phyloP scores from a whole-genome alignment of 345 rosid genomes.

The Pistacia vera region DNA sequence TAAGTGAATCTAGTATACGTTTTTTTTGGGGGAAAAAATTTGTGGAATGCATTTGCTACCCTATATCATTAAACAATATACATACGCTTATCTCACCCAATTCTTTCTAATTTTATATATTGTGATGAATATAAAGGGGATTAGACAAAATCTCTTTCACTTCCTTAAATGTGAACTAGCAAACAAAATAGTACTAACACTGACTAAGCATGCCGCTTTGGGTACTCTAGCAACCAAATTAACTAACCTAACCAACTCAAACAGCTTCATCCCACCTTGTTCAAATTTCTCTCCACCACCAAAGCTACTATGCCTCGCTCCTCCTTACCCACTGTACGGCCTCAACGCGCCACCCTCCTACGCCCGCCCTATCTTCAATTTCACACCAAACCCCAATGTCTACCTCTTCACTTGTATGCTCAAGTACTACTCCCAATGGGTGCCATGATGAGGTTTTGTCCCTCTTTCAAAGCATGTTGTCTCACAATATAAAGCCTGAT shows the following conservation, averaged over 20 bases:
- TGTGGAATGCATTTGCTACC: too few species aligned
- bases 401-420: constrained; percentile 27
- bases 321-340: constrained; percentile 34
- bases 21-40: too few species aligned
- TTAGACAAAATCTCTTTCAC: too few species aligned
- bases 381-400: constrained; percentile 21
- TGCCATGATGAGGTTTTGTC: constrained; percentile 23
- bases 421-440: constrained; percentile 30
- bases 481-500: constrained; percentile 22
- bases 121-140: too few species aligned
- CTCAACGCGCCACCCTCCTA: constrained; percentile 34
- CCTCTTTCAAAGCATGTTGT: constrained; percentile 24
- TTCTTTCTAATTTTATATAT: too few species aligned
- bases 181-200: neutral
- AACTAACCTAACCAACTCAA: constrained; percentile 22
- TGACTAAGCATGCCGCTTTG: constrained; percentile 25
- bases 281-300: constrained; percentile 34
- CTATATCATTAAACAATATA: too few species aligned
- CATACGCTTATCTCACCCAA: too few species aligned
- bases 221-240: constrained; percentile 15
- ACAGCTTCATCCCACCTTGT: constrained; percentile 42
- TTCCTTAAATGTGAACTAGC: neutral
- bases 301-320: constrained; percentile 31
- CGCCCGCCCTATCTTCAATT: constrained; percentile 23
- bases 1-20: too few species aligned